Base-by-base conservation (phyloP, 257 asterid species). In the Eustoma russellianum region DNA sequence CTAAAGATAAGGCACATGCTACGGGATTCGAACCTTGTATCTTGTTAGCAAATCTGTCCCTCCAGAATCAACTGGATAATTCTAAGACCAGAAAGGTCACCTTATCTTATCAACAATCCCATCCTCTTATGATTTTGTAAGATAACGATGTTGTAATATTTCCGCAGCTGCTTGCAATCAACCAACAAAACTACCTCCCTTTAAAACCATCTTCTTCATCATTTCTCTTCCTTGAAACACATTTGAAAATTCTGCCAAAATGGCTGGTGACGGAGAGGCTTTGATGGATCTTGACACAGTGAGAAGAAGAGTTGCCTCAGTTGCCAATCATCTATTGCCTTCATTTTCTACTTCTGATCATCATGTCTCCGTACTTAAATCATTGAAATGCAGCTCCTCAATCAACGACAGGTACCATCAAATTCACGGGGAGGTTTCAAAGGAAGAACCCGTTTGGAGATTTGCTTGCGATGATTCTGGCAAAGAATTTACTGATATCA, bases 401-500 rank as follows among this genome's bases (percentile, higher is more conserved):
- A 53, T 82, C 74, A 61, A 84, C 56, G 95, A 91, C 17, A 78
- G 75, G 44, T 91, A 77, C 65, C 96, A 81, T 46, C 76, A 77
- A 48, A 76, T 78, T 3, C 88, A 90, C 79, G 96, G 98, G 5
- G 83, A 79, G 41, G 96, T 91, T 6, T 76, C 92, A 15, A 61
- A 74, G 5, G 79, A 80, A 56, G 57, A 58, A 15, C 96, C 98
- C 1, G 65, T 63, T 2, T 91, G 98, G 98, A 75, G 56, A 44
- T 60, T 70, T 34, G 83, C 79, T 24, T 35, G 69, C 28, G 95
- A 82, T 55, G 92, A 91, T n/a, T 66, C 85, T 60, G 83, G 83
- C 65, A 85, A 74, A 68, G 85, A 68, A 14, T 91, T 60, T 62
- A 71, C 78, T 14, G 98, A 91, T 55, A 91, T 91, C 51, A 78